These are phyloP conservation scores for Rhizopogon sp. DNA, from an alignment of 768 basidiomycete species.

Conservation along the genomic window DNA sequence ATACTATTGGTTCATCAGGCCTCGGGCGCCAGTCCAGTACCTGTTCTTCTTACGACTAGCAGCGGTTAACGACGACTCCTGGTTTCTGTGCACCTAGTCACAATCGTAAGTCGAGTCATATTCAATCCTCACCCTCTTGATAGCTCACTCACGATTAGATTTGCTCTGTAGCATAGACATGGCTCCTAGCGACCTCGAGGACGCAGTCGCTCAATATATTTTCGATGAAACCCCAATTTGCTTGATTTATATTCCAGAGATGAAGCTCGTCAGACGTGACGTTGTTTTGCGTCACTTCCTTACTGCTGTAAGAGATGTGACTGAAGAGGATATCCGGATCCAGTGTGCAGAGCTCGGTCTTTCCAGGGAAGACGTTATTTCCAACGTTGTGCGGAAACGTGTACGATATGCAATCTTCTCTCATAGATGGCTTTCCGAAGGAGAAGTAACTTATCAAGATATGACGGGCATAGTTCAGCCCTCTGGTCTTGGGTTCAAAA, in stretches of 20 bases:
- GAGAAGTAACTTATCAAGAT: constrained; percentile 1
- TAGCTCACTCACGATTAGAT: neutral
- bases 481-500: neutral
- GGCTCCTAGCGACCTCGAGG: neutral
- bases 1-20: too few species aligned
- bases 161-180: neutral
- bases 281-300: neutral
- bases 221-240: neutral
- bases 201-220: neutral
- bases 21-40: too few species aligned
- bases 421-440: neutral
- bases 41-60: too few species aligned
- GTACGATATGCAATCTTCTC: constrained; percentile 3
- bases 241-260: neutral
- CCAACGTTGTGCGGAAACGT: neutral
- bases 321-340: neutral
- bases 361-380: neutral
- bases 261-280: neutral
- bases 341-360: neutral
- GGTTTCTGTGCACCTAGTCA: too few species aligned
- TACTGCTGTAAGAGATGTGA: neutral
- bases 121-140: too few species aligned
- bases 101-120: too few species aligned
- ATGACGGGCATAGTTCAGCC: neutral
- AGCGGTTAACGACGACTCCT: too few species aligned